Percentiles rank a stretch among this genome's conserved stretches.
phyloP scores from a whole-genome alignment of 2,329 filamentous ascomycete species.

The Fusarium aywerte region DNA sequence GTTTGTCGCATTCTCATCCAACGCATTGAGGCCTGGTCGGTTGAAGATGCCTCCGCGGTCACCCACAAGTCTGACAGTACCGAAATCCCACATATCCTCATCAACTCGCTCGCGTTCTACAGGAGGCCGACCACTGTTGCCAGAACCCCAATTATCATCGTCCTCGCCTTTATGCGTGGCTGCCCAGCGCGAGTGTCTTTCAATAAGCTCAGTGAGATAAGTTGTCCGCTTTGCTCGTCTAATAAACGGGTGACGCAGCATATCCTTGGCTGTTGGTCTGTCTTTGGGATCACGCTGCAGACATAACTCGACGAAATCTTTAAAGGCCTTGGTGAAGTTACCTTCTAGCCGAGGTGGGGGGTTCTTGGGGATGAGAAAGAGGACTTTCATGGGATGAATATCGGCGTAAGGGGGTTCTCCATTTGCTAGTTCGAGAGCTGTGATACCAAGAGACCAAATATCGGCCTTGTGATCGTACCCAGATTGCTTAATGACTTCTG shows the following conservation, averaged over 20 bases:
- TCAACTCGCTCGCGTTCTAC: conserved; percentile 67
- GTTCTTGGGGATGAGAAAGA: conserved; percentile 97
- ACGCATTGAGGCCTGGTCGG: conserved; percentile 70
- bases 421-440: conserved; percentile 88
- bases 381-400: conserved; percentile 97
- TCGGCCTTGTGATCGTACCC: conserved; percentile 98
- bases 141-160: conserved; percentile 67
- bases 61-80: conserved; percentile 86
- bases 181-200: conserved; percentile 88
- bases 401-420: conserved; percentile 95
- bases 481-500: conserved; percentile 97
- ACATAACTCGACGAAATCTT: conserved; percentile 86
- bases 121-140: conserved; percentile 63
- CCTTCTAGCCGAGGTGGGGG: conserved; percentile 83
- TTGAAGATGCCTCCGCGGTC: conserved; percentile 68
- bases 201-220: conserved; percentile 96
- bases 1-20: conserved; percentile 87
- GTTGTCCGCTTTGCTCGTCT: conserved; percentile 92
- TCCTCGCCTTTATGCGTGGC: conserved; percentile 79
- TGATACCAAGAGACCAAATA: conserved; percentile 97
- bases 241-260: conserved; percentile 91
- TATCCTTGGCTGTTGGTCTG: conserved; percentile 84
- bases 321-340: conserved; percentile 83
- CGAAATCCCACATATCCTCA: conserved; percentile 98
- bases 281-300: conserved; percentile 90